A percentile compares a stretch with the other conserved stretches of the same genome.
These are phyloP conservation scores for Syzygium aqueum DNA, from an alignment of 345 rosid genomes.

Conservation along the genomic window DNA sequence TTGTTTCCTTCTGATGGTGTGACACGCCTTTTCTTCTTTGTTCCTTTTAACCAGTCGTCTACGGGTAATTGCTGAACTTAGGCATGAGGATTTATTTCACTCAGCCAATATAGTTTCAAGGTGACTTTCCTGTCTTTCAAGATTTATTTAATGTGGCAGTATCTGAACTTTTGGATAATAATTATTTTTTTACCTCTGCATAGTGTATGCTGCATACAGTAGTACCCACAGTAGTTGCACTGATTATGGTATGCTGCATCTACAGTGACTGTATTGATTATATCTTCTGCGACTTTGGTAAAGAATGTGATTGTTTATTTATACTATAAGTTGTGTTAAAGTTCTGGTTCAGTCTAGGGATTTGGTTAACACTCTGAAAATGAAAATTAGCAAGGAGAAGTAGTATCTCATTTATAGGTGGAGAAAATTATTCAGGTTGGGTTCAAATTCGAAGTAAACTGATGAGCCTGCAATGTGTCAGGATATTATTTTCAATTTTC, in stretches of 20 bases:
- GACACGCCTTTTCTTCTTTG: not conserved
- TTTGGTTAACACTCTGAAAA: not conserved
- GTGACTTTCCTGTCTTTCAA: conserved; percentile 26
- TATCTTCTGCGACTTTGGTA: not conserved
- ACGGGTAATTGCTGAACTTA: conserved; percentile 91
- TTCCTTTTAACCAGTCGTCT: conserved; percentile 50
- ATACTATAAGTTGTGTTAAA: not conserved
- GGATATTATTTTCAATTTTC: not conserved
- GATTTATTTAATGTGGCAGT: not conserved
- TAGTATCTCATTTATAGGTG: not conserved
- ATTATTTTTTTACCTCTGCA: not conserved
- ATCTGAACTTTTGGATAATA: not conserved
- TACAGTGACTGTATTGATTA: not conserved
- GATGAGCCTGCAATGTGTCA: not conserved
- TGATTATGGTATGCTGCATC: not conserved
- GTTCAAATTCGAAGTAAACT: not conserved
- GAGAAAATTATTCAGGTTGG: not conserved
- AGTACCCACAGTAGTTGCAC: not conserved
- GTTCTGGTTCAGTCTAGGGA: not conserved
- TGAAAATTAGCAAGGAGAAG: not conserved
- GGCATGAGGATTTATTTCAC: conserved; percentile 95
- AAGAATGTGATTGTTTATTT: not conserved
- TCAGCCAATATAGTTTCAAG: conserved; percentile 98
- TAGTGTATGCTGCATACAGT: not conserved
- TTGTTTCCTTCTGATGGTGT: not conserved